These are phyloP conservation scores for Datura wrightii DNA, from an alignment of 257 asterid genomes.

Conservation along the genomic window DNA sequence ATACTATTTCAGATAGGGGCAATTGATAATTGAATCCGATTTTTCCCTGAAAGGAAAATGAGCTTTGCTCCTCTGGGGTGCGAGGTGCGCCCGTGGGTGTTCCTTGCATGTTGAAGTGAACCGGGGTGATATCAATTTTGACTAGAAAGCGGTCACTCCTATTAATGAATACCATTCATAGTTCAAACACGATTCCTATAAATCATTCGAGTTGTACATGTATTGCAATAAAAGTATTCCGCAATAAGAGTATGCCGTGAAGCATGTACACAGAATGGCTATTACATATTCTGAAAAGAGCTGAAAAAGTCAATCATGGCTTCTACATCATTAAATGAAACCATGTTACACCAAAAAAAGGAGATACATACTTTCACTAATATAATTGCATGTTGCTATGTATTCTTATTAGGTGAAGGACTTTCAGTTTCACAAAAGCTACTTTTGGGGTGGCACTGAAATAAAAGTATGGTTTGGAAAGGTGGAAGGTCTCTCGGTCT, in stretches of 20 bases:
- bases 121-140: too few species aligned
- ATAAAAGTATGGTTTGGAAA: conserved; percentile 93
- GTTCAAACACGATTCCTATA: neutral
- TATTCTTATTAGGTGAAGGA: conserved; percentile 73
- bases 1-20: too few species aligned
- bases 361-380: conserved; percentile 11
- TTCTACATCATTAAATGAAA: neutral
- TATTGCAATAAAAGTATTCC: neutral
- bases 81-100: too few species aligned
- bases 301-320: neutral
- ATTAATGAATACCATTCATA: too few species aligned
- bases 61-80: too few species aligned
- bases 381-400: conserved; percentile 22
- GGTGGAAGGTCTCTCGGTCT: conserved; percentile 93
- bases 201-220: neutral
- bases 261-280: neutral
- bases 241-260: neutral
- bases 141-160: too few species aligned
- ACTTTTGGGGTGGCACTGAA: conserved; percentile 89
- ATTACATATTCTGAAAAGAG: neutral
- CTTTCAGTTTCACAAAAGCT: conserved; percentile 75
- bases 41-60: too few species aligned
- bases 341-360: neutral
- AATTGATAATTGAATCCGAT: too few species aligned
- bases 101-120: too few species aligned